Conservation (phyloP, 139 green algal genomes). For the Coelastrella sp. region DNA sequence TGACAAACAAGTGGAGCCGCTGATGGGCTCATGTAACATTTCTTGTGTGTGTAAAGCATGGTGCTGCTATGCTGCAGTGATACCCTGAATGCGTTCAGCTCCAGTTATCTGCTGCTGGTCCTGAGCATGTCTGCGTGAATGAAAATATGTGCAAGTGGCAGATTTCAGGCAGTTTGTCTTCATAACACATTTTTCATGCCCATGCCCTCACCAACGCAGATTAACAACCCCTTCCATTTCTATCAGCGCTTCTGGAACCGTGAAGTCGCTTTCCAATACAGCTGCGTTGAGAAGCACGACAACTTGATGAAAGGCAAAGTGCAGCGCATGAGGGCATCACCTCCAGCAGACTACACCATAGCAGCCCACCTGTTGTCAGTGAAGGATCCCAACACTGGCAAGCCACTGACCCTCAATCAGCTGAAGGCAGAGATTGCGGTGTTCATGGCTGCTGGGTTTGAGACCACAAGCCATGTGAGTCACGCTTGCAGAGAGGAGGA, state of each 20-base stretch:
- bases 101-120: background rate
- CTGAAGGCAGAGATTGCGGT: conserved; percentile 14
- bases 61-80: no score
- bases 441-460: conserved; percentile 49
- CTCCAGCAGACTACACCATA: conserved; percentile 27
- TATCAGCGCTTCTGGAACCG: conserved; percentile 26
- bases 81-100: no score
- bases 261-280: conserved; percentile 8
- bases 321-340: background rate
- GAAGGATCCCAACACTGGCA: background rate
- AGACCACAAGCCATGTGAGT: conserved; percentile 40
- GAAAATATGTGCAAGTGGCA: no score
- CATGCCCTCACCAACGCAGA: background rate
- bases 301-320: conserved; percentile 6
- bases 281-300: conserved; percentile 18
- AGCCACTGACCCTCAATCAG: background rate
- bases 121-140: background rate
- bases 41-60: no score
- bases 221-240: conserved; percentile 40
- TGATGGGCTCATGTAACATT: no score
- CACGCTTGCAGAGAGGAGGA: background rate
- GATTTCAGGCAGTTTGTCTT: no score
- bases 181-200: background rate
- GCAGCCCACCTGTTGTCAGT: conserved; percentile 35
- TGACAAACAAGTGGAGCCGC: background rate